Conservation (phyloP, 2,329 filamentous ascomycete species). For the Ceratocystis papillata region DNA sequence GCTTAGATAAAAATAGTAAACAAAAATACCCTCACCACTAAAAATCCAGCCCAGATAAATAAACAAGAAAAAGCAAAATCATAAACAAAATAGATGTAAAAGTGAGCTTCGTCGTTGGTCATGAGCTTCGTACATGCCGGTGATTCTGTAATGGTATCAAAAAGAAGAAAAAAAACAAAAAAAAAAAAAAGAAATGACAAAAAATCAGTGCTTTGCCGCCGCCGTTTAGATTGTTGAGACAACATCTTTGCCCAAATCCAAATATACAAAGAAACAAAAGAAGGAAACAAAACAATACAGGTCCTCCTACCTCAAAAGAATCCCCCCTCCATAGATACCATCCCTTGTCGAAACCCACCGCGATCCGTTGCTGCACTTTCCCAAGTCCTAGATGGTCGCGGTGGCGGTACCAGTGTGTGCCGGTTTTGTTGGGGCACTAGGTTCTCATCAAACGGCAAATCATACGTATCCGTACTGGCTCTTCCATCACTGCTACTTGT, state of each 20-base stretch:
- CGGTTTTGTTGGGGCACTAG: slow-evolving; percentile 2
- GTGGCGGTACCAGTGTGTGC: slow-evolving; percentile 19
- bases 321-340: slow-evolving; percentile 18
- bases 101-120: slow-evolving; percentile 6
- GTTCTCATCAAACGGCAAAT: slow-evolving; percentile 17
- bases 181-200: neutral
- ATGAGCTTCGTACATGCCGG: slow-evolving; percentile 18
- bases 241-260: neutral
- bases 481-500: slow-evolving; percentile 37
- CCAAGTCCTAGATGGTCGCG: slow-evolving; percentile 17
- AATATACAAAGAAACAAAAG: slow-evolving; percentile 13
- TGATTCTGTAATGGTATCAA: slow-evolving; percentile 17
- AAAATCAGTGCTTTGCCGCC: slow-evolving; percentile 24
- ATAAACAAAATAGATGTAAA: neutral
- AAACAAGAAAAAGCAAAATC: neutral
- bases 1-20: neutral
- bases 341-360: slow-evolving; percentile 10
- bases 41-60: slow-evolving; percentile 5
- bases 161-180: slow-evolving; percentile 16
- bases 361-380: slow-evolving; percentile 14
- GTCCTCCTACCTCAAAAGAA: slow-evolving; percentile 17
- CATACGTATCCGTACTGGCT: slow-evolving; percentile 18
- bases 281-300: slow-evolving; percentile 9
- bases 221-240: slow-evolving; percentile 10
- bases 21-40: neutral